Base-by-base conservation (phyloP, 495 filamentous ascomycete genomes). In the Rhizodiscina lignyota region DNA sequence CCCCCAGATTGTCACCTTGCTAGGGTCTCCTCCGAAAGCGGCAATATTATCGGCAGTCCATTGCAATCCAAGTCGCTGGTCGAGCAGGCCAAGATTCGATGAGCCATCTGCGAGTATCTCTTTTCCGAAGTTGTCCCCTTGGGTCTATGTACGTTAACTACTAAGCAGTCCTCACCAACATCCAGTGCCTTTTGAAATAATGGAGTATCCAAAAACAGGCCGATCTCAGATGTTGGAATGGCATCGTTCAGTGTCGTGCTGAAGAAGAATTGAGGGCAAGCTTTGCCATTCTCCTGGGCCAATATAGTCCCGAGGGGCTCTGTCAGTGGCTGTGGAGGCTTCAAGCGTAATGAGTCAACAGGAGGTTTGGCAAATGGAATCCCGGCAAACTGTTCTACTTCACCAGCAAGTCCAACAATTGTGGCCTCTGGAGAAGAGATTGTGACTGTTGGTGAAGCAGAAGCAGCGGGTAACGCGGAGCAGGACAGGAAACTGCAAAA, bases 1-100 rank as follows among this genome's bases (percentile, higher is more conserved):
- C 27, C 77, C 79, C 68, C 75, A 80, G 35, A 82, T 75, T 13
- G 74, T 80, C 11, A 82, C 77, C 32, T 46, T 46, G 4, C 26
- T 15, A 2, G 52, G 47, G 30, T 59, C 54, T 15, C 55, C 55
- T 2, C 55, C 55, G 30, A 59, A 59, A 1, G 48, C 41, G 1
- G 41, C 50, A 26, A 57, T 55, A 38, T 59, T 57, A 28, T 57
- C 52, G 16, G 44, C 41, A 5, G 54, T 41, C 52, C 52, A 59
- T 18, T 57, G 31, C 21, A 59, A 28, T 2, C 42, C 55, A 5
- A 52, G 24, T 18, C 52, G 37, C 38, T 59, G 55, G 32, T 59
- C 55, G 11, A 42, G 42, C 18, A 58, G 36, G 11, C 55, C 53
- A 11, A 68, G 48, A 26, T 68, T 72, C 17, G 75, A 48, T 0